Conservation (phyloP, 1,284 basidiomycete species). For the Malassezia furfur region DNA sequence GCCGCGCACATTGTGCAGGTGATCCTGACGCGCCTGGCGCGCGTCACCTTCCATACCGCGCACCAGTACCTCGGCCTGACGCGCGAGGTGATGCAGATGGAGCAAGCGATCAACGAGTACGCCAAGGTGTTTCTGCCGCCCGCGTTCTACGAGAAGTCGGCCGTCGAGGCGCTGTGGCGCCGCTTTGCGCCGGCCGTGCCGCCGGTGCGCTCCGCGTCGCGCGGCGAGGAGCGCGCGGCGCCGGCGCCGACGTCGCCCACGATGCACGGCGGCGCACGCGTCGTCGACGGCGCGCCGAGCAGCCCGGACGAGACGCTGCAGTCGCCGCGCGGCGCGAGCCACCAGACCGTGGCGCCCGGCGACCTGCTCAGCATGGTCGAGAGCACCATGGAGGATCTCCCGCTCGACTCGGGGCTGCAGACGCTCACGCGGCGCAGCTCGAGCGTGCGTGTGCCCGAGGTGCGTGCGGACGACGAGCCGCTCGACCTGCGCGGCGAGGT, state of each 20-base stretch:
- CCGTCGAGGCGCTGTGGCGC: constrained; percentile 75
- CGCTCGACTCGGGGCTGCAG: background rate
- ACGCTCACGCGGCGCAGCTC: background rate
- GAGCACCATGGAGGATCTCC: background rate
- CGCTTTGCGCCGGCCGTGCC: constrained; percentile 54
- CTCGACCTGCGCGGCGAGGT: constrained; percentile 78
- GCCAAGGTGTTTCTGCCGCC: constrained; percentile 86
- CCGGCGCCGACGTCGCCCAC: background rate
- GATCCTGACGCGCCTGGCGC: constrained; percentile 85
- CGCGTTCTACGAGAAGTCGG: constrained; percentile 87
- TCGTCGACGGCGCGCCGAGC: background rate
- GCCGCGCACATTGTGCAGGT: constrained; percentile 96
- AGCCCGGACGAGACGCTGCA: background rate
- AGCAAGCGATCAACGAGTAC: constrained; percentile 90
- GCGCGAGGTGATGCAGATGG: constrained; percentile 85
- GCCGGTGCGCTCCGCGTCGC: background rate
- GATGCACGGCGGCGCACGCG: background rate
- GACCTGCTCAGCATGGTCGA: constrained; percentile 53
- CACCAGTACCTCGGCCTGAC: constrained; percentile 94
- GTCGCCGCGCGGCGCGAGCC: constrained; percentile 20
- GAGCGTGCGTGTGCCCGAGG: background rate
- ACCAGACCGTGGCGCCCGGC: constrained; percentile 49
- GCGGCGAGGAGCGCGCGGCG: background rate
- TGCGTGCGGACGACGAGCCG: background rate
- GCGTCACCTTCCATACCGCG: constrained; percentile 88